Conservation (phyloP, 2,329 filamentous ascomycete genomes). For the Phaeomoniella chlamydospora region DNA sequence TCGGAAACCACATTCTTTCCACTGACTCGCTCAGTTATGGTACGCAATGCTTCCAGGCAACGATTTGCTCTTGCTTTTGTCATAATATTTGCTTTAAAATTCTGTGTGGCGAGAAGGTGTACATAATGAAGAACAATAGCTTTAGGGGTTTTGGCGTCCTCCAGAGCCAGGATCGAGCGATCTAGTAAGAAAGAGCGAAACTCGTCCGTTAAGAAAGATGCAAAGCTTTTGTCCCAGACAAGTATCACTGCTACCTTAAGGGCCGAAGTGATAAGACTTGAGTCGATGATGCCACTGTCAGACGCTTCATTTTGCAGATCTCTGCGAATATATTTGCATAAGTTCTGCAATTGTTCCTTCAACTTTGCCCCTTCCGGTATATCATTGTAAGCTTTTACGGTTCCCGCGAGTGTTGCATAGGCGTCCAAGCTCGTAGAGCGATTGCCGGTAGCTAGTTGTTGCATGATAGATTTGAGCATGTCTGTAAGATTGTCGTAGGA, state of each 20-base stretch:
- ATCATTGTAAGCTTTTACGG: constrained; percentile 68
- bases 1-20: constrained; percentile 71
- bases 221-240: constrained; percentile 58
- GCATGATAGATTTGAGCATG: constrained; percentile 74
- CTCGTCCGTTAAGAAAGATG: constrained; percentile 57
- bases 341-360: constrained; percentile 58
- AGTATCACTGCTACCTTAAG: constrained; percentile 65
- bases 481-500: constrained; percentile 49
- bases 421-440: constrained; percentile 65
- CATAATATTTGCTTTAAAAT: constrained; percentile 62
- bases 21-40: constrained; percentile 56
- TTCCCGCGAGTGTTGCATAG: constrained; percentile 64
- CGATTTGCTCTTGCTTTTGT: constrained; percentile 54
- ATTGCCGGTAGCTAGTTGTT: constrained; percentile 64
- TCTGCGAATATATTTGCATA: constrained; percentile 71
- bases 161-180: constrained; percentile 59
- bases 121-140: constrained; percentile 66
- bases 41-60: constrained; percentile 56
- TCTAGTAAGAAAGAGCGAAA: constrained; percentile 72
- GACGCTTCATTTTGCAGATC: constrained; percentile 54
- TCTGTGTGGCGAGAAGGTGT: constrained; percentile 66
- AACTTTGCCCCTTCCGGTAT: constrained; percentile 62
- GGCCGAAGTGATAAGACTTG: constrained; percentile 60
- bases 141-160: constrained; percentile 57
- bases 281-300: constrained; percentile 42